Evolutionary conservation across 257 asterid species (phyloP), one percentile per base, ranked within the genome.

Genomic region (Primulina tabacum): DNA sequence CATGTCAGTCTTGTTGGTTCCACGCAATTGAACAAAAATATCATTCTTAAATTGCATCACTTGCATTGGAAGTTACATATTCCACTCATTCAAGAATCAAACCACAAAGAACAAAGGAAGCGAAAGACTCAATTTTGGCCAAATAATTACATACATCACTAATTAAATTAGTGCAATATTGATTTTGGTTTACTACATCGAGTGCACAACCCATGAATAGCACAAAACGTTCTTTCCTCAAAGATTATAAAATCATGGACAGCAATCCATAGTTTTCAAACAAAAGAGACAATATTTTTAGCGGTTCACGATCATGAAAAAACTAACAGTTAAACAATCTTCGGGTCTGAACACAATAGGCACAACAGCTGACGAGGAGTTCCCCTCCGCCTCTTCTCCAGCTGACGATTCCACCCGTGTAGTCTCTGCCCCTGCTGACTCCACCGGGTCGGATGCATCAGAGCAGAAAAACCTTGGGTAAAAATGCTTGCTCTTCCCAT

Each of bases 261-360:
- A 50, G 17, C 21, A 7, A 50, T 16, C 21, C 20, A 50, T 17
- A 17, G 9, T 16, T 50, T 50, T 50, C 57, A 17, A 50, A 50
- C 57, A 50, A 14, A 50, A 14, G 18, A 50, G 1, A 50, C 56
- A 5, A 50, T 16, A 1, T 4, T 50, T 16, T 50, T 17, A 50
- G 57, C 57, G 18, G 55, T 47, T 47, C 18, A 47, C 55, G 57
- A 71, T 38, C 53, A 29, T 26, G 75, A 55, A 65, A 28, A 52
- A 69, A 63, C 88, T 67, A 53, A 91, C 99, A 88, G 96, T 83
- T 58, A 91, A 80, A 79, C 88, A 94, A 84, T 94, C 98, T 83
- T 94, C 97, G 2, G 95, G 97, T 71, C 75, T 88, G 78, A 91
- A 85, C 38, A 76, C 87, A 40, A 95, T 83, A 29, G 97, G 97